A percentile compares a stretch with the other conserved stretches of the same genome.
phyloP scores from a whole-genome alignment of 2,329 filamentous ascomycete species.

The Aspergillus nomiae region DNA sequence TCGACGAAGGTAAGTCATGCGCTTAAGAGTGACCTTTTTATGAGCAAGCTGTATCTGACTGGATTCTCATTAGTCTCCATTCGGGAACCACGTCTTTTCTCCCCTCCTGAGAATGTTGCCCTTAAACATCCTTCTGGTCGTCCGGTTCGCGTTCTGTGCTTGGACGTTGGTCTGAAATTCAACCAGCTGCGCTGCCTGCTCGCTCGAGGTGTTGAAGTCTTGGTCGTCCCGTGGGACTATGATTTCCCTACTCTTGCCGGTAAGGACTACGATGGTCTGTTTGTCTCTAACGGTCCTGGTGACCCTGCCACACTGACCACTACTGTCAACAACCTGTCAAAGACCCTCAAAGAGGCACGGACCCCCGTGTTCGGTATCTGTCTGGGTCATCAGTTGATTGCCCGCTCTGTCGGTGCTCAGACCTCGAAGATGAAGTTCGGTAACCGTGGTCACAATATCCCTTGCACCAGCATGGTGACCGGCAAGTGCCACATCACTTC shows the following conservation, averaged over 20 bases:
- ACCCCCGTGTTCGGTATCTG: constrained; percentile 96
- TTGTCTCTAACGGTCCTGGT: constrained; percentile 96
- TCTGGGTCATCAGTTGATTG: constrained; percentile 89
- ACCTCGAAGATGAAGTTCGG: constrained; percentile 99
- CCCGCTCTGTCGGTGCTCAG: constrained; percentile 79
- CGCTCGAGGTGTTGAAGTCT: constrained; percentile 85
- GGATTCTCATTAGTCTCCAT: constrained; percentile 71
- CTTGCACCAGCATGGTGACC: constrained; percentile 92
- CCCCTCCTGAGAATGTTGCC: constrained; percentile 68
- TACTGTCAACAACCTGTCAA: constrained; percentile 77
- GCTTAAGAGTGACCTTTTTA: background rate
- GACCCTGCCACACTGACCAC: constrained; percentile 81
- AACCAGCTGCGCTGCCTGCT: constrained; percentile 96
- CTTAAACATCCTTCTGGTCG: constrained; percentile 88
- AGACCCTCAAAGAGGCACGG: constrained; percentile 74
- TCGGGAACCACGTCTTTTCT: constrained; percentile 81
- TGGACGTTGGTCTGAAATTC: constrained; percentile 98
- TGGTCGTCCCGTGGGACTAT: constrained; percentile 95
- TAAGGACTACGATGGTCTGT: constrained; percentile 91
- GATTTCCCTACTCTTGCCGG: constrained; percentile 77
- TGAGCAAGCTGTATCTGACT: constrained; percentile 28
- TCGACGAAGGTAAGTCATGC: constrained; percentile 77
- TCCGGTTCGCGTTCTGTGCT: constrained; percentile 80
- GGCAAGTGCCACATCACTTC: constrained; percentile 98
- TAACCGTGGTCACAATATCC: constrained; percentile 98